A percentile compares a stretch with the other conserved stretches of the same genome.
Conservation (phyloP, 192 early-diverging fungal species). For the Cetraspora pellucida region DNA sequence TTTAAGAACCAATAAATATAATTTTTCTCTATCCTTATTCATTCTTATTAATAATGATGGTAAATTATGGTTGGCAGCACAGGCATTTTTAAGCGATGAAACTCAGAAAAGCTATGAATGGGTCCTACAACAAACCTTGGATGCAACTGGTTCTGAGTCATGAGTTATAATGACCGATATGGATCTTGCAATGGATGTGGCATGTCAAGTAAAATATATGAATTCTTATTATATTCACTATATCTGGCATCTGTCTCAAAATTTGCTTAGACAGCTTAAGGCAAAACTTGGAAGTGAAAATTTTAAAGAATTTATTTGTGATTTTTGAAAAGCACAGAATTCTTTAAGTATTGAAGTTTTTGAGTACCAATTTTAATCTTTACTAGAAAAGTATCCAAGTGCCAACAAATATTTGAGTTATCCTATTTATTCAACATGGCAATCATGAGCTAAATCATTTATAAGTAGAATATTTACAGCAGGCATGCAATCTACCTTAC, state of each 20-base stretch:
- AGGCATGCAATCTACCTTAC: constrained; percentile 25
- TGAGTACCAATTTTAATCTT: neutral
- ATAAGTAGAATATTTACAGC: constrained; percentile 25
- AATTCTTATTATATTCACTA: neutral
- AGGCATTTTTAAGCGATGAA: no score
- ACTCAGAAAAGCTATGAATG: no score
- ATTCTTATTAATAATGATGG: no score
- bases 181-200: no score
- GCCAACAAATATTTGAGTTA: neutral
- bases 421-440: neutral
- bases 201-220: no score
- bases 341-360: neutral
- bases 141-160: no score
- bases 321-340: neutral
- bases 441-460: constrained; percentile 14
- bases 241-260: neutral
- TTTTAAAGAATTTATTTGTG: neutral
- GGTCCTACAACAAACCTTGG: no score
- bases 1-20: no score
- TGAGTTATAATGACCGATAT: no score
- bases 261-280: neutral
- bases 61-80: no score
- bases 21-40: no score
- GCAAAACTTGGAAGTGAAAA: neutral
- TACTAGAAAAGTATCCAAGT: neutral